Percentiles rank a stretch among this genome's conserved stretches.
phyloP scores from a whole-genome alignment of 1,284 basidiomycete genomes.

The Phenoliferia sp. region DNA sequence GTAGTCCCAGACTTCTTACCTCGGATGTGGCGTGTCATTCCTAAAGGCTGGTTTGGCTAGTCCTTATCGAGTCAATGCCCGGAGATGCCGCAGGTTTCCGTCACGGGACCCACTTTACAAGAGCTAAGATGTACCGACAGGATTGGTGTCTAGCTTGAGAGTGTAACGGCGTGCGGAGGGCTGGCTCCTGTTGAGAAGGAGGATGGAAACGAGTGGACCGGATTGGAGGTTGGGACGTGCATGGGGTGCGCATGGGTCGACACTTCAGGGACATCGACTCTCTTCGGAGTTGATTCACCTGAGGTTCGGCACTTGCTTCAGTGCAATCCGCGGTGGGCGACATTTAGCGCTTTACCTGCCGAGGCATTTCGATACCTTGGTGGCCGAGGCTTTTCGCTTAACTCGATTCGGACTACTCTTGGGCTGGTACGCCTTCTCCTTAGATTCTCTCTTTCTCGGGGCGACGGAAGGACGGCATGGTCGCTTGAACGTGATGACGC shows the following conservation, averaged over 20 bases:
- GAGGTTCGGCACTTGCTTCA: neutral
- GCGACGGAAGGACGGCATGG: neutral
- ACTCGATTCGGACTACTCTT: constrained; percentile 1
- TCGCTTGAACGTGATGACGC: neutral
- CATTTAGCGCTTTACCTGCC: neutral
- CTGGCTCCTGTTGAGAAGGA: neutral
- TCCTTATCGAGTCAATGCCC: neutral
- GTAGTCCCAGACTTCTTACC: neutral
- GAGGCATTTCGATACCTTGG: neutral
- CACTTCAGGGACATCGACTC: neutral
- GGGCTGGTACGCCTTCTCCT: neutral
- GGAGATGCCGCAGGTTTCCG: neutral
- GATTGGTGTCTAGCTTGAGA: neutral
- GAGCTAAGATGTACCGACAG: neutral
- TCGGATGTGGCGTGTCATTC: neutral
- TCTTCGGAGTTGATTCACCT: neutral
- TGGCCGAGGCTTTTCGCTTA: too few relatives aligned
- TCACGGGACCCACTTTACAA: neutral
- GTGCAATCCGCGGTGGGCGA: neutral
- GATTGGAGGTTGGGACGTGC: neutral
- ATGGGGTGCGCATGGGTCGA: neutral
- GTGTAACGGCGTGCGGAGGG: neutral
- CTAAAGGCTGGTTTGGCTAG: too few relatives aligned
- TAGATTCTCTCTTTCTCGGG: neutral
- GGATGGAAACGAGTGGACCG: neutral